Evolutionary conservation across 306 rosid genomes (phyloP).

Genomic region (Cyamopsis tetragonoloba): DNA sequence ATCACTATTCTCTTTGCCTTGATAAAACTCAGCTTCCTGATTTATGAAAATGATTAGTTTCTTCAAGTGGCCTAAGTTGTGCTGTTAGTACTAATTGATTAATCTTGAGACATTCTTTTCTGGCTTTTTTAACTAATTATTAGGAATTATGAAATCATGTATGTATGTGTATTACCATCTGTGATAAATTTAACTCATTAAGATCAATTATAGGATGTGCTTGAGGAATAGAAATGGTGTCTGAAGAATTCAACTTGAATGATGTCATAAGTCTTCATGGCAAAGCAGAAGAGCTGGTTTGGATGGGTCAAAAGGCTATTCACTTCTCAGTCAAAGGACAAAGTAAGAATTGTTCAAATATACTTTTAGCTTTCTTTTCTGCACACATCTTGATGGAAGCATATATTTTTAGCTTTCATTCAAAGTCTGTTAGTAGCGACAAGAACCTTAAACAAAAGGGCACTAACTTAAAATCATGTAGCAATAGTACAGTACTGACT

Average conservation of each 20-base stretch:
- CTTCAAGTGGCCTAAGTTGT: constrained; percentile 9
- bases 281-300: constrained; percentile 63
- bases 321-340: constrained; percentile 44
- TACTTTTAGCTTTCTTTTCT: background rate
- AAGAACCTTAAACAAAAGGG: too few species aligned
- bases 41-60: constrained; percentile 30
- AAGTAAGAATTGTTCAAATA: constrained; percentile 35
- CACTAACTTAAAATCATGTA: background rate
- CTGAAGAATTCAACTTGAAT: constrained; percentile 24
- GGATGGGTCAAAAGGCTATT: constrained; percentile 66
- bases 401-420: too few species aligned
- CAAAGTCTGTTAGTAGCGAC: too few species aligned
- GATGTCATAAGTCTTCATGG: constrained; percentile 48
- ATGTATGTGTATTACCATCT: background rate
- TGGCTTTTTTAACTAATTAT: background rate
- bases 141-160: background rate
- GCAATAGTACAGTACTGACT: background rate
- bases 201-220: constrained; percentile 19
- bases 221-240: constrained; percentile 19
- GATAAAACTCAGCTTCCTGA: background rate
- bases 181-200: constrained; percentile 5
- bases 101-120: background rate
- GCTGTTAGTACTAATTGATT: background rate
- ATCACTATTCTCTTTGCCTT: constrained; percentile 8
- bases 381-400: too few species aligned